Evolutionary conservation across 2,329 filamentous ascomycete species (phyloP).

Genomic region (Epichloe festucae): DNA sequence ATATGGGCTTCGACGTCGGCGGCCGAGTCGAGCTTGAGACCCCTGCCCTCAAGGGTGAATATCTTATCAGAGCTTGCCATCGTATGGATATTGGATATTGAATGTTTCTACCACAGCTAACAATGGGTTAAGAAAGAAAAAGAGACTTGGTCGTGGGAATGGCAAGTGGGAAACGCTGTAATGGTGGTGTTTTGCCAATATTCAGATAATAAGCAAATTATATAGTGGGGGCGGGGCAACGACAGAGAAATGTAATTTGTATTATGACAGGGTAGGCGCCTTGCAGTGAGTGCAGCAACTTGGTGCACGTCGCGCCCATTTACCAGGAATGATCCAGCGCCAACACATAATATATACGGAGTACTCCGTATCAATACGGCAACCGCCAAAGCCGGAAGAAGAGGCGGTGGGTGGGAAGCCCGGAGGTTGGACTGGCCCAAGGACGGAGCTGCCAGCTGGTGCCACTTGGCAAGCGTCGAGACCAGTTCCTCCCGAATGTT

Average conservation of each 20-base stretch:
- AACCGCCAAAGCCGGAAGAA: not conserved
- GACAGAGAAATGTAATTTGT: not conserved
- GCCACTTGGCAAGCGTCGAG: not conserved
- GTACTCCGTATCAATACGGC: too few relatives aligned
- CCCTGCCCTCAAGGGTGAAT: constrained; percentile 86
- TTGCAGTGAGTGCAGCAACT: not conserved
- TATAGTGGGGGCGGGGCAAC: constrained; percentile 19
- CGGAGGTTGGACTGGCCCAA: not conserved
- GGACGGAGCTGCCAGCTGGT: not conserved
- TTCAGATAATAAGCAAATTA: constrained; percentile 3
- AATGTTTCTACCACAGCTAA: not conserved
- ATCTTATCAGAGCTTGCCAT: constrained; percentile 37
- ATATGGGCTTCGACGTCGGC: constrained; percentile 80
- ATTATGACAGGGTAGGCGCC: not conserved
- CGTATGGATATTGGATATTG: constrained; percentile 5
- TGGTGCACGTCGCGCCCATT: not conserved
- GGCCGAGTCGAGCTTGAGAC: constrained; percentile 81
- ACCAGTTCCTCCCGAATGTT: not conserved
- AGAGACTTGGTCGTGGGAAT: not conserved
- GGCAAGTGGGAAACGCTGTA: not conserved
- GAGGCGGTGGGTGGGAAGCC: not conserved
- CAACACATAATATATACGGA: not conserved
- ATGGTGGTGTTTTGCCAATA: not conserved
- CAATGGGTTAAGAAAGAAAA: constrained; percentile 3
- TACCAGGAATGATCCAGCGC: not conserved